phyloP scores from a whole-genome alignment of 257 asterid genomes.

The Thymus mandschuricus region DNA sequence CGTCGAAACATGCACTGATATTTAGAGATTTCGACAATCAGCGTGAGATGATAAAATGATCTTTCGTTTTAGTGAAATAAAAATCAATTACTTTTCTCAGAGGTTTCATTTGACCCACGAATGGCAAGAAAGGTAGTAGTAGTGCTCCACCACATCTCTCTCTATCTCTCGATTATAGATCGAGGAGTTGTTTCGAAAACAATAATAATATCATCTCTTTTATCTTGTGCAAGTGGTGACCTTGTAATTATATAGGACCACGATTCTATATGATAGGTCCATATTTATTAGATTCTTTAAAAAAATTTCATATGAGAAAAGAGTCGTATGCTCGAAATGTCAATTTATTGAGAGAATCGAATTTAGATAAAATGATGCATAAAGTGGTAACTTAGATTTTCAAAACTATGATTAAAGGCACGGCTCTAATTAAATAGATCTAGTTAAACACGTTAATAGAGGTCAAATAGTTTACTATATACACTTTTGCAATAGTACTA shows the following conservation, averaged over 20 bases:
- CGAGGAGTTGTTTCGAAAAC: neutral
- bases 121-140: neutral
- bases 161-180: neutral
- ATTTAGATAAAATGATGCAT: neutral
- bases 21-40: too few relatives aligned
- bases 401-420: constrained; percentile 6
- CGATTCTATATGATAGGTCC: neutral
- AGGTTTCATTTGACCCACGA: neutral
- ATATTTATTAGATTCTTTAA: neutral
- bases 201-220: constrained; percentile 16
- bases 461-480: too few relatives aligned
- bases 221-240: constrained; percentile 3
- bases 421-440: neutral
- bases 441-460: neutral
- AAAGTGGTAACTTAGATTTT: neutral
- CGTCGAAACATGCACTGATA: too few relatives aligned
- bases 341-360: constrained; percentile 24
- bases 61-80: neutral
- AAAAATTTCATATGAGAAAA: neutral
- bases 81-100: neutral
- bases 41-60: too few relatives aligned
- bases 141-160: neutral
- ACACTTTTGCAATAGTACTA: too few relatives aligned
- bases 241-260: constrained; percentile 28
- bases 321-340: constrained; percentile 9